These are phyloP conservation scores for Aspergillus eucalypticola DNA, from an alignment of 2,329 filamentous ascomycete species.

Conservation along the genomic window DNA sequence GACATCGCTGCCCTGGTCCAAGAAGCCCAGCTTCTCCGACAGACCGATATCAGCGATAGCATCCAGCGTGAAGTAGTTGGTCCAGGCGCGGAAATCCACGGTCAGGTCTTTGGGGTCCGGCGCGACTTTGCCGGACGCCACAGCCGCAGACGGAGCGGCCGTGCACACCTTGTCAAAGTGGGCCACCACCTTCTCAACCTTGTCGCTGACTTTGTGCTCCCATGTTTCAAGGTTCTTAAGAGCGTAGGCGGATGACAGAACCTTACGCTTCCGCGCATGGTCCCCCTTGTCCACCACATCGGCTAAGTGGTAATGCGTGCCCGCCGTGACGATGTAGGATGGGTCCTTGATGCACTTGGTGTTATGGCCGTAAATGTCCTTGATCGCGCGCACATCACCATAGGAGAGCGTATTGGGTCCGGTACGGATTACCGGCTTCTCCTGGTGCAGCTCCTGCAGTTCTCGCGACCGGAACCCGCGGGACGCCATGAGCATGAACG, in stretches of 20 bases:
- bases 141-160: slow-evolving; percentile 31
- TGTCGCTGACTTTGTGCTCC: slow-evolving; percentile 59
- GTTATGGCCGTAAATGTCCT: slow-evolving; percentile 55
- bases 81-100: slow-evolving; percentile 54
- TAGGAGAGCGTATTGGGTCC: slow-evolving; percentile 51
- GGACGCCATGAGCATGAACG: slow-evolving; percentile 50
- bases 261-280: slow-evolving; percentile 54
- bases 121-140: slow-evolving; percentile 28
- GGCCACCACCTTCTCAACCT: slow-evolving; percentile 47
- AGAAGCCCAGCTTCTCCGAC: slow-evolving; percentile 52
- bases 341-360: slow-evolving; percentile 54
- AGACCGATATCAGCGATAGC: slow-evolving; percentile 60
- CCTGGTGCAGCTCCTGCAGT: slow-evolving; percentile 49
- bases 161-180: slow-evolving; percentile 48
- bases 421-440: slow-evolving; percentile 48
- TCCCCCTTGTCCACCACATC: slow-evolving; percentile 56
- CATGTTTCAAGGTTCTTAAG: slow-evolving; percentile 56
- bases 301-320: slow-evolving; percentile 54
- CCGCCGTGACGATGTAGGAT: slow-evolving; percentile 49
- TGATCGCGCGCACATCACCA: slow-evolving; percentile 46
- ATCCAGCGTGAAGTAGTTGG: slow-evolving; percentile 59
- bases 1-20: slow-evolving; percentile 52
- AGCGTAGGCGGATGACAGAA: slow-evolving; percentile 54
- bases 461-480: slow-evolving; percentile 47
- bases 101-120: slow-evolving; percentile 31